Evolutionary conservation across 2,329 filamentous ascomycete genomes (phyloP).

Genomic region (Penicillium sclerotiorum): DNA sequence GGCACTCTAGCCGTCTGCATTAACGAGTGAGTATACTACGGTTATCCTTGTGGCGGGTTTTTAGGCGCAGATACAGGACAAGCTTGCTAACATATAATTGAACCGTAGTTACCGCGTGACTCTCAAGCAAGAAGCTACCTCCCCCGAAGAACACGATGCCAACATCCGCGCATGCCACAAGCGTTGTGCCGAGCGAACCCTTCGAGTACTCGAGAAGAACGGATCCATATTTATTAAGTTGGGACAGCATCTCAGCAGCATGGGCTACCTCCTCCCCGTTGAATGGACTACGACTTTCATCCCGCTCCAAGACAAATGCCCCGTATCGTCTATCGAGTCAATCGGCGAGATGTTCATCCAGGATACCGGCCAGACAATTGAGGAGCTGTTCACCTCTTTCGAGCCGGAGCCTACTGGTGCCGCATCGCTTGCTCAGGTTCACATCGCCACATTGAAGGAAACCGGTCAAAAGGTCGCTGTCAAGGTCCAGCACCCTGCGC

Average conservation of each 20-base stretch:
- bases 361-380: slow-evolving; percentile 78
- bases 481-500: slow-evolving; percentile 89
- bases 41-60: too few relatives aligned
- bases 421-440: slow-evolving; percentile 91
- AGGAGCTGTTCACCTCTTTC: slow-evolving; percentile 86
- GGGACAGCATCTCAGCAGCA: slow-evolving; percentile 91
- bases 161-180: slow-evolving; percentile 83
- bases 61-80: too few relatives aligned
- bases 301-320: slow-evolving; percentile 92
- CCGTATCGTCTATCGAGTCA: slow-evolving; percentile 84
- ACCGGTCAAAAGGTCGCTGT: slow-evolving; percentile 87
- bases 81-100: not conserved
- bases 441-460: slow-evolving; percentile 79
- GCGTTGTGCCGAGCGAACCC: slow-evolving; percentile 84
- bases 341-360: slow-evolving; percentile 82
- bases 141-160: slow-evolving; percentile 66
- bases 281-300: slow-evolving; percentile 98
- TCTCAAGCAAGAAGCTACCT: slow-evolving; percentile 67
- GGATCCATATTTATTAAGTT: slow-evolving; percentile 98
- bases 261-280: slow-evolving; percentile 88
- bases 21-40: slow-evolving; percentile 71
- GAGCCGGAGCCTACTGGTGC: slow-evolving; percentile 80
- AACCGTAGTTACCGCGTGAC: slow-evolving; percentile 77
- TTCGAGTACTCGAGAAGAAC: slow-evolving; percentile 88
- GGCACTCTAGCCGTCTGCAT: slow-evolving; percentile 77